Conservation (phyloP, 2,329 filamentous ascomycete genomes). For the Fusarium miscanthi region DNA sequence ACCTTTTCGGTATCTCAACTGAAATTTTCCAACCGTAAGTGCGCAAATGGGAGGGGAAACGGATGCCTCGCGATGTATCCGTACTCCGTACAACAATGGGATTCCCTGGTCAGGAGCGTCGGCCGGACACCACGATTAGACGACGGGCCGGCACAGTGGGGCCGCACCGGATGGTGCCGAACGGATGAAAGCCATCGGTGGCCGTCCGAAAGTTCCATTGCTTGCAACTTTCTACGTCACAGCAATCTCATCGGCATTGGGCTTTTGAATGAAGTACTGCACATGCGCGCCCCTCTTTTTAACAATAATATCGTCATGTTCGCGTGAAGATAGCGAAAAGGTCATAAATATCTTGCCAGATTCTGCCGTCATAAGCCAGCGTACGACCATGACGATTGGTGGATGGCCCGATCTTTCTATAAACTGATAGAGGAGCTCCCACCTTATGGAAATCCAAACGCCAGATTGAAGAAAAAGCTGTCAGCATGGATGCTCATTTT, state of each 20-base stretch:
- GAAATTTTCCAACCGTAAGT: neutral
- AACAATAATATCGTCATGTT: conserved; percentile 9
- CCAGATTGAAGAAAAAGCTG: neutral
- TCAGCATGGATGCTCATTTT: neutral
- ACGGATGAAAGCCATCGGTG: neutral
- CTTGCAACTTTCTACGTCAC: conserved; percentile 14
- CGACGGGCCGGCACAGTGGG: conserved; percentile 26
- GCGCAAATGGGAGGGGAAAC: neutral
- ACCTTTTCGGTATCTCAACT: neutral
- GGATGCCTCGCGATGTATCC: neutral
- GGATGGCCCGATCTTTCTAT: neutral
- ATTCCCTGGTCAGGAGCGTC: neutral
- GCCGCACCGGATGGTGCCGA: conserved; percentile 27
- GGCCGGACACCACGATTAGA: conserved; percentile 1
- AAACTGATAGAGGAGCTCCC: neutral
- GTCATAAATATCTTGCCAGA: neutral
- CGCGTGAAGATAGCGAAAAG: conserved; percentile 2
- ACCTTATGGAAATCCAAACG: neutral
- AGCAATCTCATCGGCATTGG: neutral
- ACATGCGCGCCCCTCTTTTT: conserved; percentile 15
- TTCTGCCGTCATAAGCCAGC: conserved; percentile 9
- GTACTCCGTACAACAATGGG: neutral
- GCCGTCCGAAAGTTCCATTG: neutral
- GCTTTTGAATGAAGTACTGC: neutral
- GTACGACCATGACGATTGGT: conserved; percentile 11